Percentiles rank a stretch among this genome's conserved stretches.
These are phyloP conservation scores for Gomphus bonarii DNA, from an alignment of 1,284 basidiomycete genomes.

Conservation along the genomic window DNA sequence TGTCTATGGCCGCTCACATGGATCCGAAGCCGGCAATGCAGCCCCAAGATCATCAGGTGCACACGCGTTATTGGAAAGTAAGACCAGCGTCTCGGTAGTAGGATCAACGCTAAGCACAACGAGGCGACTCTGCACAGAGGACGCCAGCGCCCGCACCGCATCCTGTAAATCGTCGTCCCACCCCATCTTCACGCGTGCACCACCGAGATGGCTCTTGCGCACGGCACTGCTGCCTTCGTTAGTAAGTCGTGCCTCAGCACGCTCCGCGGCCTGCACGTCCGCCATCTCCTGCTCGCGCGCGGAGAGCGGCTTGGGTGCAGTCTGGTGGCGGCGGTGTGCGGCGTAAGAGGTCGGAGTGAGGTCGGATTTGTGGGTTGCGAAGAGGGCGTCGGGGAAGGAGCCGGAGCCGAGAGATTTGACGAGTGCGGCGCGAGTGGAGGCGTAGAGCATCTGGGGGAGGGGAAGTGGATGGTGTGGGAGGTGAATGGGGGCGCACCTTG, in stretches of 20 bases:
- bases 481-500: conserved; percentile 38
- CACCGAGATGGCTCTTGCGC: conserved; percentile 44
- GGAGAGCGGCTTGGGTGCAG: conserved; percentile 73
- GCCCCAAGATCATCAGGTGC: conserved; percentile 34
- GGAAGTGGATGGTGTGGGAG: not conserved
- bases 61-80: conserved; percentile 30
- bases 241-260: conserved; percentile 31
- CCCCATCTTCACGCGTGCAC: conserved; percentile 41
- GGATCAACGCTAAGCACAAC: conserved; percentile 56
- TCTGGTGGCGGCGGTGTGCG: conserved; percentile 62
- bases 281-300: conserved; percentile 73
- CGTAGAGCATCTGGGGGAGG: conserved; percentile 76
- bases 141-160: conserved; percentile 48
- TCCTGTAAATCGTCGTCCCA: conserved; percentile 57
- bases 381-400: conserved; percentile 69
- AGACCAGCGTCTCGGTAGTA: conserved; percentile 41
- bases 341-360: conserved; percentile 57
- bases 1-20: conserved; percentile 26
- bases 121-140: conserved; percentile 35
- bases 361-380: conserved; percentile 70
- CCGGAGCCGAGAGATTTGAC: conserved; percentile 69
- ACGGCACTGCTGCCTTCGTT: conserved; percentile 53
- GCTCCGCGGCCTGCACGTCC: conserved; percentile 65
- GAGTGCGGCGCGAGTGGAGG: conserved; percentile 69
- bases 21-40: conserved; percentile 43